Conservation (phyloP, 2,329 filamentous ascomycete genomes). For the Nakataea oryzae region DNA sequence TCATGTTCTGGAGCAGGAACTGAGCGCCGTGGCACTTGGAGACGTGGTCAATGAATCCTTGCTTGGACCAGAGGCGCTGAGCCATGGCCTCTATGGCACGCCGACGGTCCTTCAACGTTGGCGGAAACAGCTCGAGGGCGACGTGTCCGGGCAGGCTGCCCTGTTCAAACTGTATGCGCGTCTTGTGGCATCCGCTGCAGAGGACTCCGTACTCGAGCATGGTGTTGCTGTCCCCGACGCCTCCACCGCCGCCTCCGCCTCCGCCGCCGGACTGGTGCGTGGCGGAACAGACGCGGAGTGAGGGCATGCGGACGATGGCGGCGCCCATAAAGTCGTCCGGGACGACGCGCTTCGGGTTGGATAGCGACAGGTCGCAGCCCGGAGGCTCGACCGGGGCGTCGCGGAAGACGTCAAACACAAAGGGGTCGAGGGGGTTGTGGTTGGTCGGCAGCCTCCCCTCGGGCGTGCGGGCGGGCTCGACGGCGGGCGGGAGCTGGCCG, state of each 20-base stretch:
- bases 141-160: not conserved
- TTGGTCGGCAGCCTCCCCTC: not conserved
- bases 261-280: not conserved
- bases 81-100: not conserved
- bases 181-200: not conserved
- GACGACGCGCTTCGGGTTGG: not conserved
- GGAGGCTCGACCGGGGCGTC: not conserved
- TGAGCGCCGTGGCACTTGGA: not conserved
- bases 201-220: not conserved
- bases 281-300: not conserved
- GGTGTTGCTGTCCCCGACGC: not conserved
- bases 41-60: not conserved
- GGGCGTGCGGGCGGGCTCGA: not conserved
- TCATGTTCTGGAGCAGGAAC: not conserved
- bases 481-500: not conserved
- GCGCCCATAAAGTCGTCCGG: not conserved
- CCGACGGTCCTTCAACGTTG: not conserved
- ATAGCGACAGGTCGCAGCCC: not conserved
- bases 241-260: too few species aligned
- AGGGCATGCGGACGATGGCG: conserved; percentile 2
- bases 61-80: not conserved
- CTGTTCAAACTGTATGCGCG: not conserved
- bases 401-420: not conserved
- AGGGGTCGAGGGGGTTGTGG: not conserved
- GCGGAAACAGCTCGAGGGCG: not conserved